Evolutionary conservation across 306 rosid species (phyloP).

Genomic region (Heteromeles arbutifolia): DNA sequence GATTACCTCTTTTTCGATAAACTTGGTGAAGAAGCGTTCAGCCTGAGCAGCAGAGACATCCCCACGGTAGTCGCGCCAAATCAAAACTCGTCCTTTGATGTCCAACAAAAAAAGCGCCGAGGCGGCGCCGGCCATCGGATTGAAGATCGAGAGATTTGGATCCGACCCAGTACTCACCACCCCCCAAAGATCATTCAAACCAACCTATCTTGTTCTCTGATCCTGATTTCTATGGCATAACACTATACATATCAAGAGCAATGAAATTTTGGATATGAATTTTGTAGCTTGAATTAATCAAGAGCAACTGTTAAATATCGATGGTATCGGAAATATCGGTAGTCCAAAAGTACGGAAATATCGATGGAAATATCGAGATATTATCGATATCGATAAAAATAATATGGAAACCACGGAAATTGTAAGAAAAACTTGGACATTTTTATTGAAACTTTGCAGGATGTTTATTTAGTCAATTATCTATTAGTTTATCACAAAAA

Average conservation of each 20-base stretch:
- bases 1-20: slow-evolving; percentile 69
- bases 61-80: slow-evolving; percentile 91
- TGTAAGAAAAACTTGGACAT: too few species aligned
- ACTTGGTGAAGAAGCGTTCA: slow-evolving; percentile 85
- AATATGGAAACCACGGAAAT: too few species aligned
- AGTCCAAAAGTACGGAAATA: too few species aligned
- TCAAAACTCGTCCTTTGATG: slow-evolving; percentile 82
- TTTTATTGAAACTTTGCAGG: too few species aligned
- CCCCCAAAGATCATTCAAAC: background rate
- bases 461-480: too few species aligned
- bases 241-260: background rate
- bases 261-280: background rate
- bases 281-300: background rate
- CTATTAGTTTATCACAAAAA: too few species aligned
- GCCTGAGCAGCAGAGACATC: slow-evolving; percentile 75
- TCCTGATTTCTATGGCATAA: background rate
- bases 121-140: slow-evolving; percentile 71
- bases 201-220: background rate
- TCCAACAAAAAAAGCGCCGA: slow-evolving; percentile 78
- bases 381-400: too few species aligned
- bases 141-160: background rate
- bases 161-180: background rate
- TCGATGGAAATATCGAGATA: too few species aligned
- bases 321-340: too few species aligned
- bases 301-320: too few species aligned